A percentile compares a stretch with the other conserved stretches of the same genome.
Conservation (phyloP, 495 filamentous ascomycete genomes). For the Aspergillus wentii region DNA sequence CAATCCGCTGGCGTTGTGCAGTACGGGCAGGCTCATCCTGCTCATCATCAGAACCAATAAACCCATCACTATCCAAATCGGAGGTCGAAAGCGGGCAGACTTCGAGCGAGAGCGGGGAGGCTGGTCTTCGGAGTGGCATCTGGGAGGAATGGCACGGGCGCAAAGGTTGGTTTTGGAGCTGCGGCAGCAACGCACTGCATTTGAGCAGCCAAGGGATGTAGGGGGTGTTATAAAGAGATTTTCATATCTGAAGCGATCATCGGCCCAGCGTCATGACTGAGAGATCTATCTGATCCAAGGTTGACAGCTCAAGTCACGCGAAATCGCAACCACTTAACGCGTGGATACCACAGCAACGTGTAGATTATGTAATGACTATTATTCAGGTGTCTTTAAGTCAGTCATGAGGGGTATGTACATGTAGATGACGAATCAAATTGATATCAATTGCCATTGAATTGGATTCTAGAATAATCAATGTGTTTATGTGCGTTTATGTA, state of each 20-base stretch:
- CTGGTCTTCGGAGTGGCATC: constrained; percentile 35
- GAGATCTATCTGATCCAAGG: too few species aligned
- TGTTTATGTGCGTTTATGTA: too few species aligned
- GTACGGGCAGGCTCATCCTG: constrained; percentile 40
- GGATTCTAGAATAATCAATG: too few species aligned
- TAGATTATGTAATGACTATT: too few species aligned
- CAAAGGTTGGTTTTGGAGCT: constrained; percentile 9
- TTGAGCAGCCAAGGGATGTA: constrained; percentile 5
- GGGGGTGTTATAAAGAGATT: constrained; percentile 3
- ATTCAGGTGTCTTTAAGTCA: too few species aligned
- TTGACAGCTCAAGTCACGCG: constrained; percentile 19
- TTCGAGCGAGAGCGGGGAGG: constrained; percentile 37
- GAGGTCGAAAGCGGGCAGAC: constrained; percentile 40
- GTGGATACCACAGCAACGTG: too few species aligned
- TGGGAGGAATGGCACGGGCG: constrained; percentile 18
- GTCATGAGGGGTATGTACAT: too few species aligned
- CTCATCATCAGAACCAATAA: constrained; percentile 56
- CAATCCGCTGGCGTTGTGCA: constrained; percentile 51
- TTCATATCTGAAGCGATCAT: constrained; percentile 23
- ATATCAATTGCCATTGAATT: too few species aligned
- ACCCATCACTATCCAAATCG: constrained; percentile 34
- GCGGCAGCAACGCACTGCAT: constrained; percentile 18
- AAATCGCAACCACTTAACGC: too few species aligned
- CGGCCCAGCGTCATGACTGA: too few species aligned
- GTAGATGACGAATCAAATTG: too few species aligned